These are phyloP conservation scores for Chaetomidium leptoderma DNA, from an alignment of 495 filamentous ascomycete genomes.

Conservation along the genomic window DNA sequence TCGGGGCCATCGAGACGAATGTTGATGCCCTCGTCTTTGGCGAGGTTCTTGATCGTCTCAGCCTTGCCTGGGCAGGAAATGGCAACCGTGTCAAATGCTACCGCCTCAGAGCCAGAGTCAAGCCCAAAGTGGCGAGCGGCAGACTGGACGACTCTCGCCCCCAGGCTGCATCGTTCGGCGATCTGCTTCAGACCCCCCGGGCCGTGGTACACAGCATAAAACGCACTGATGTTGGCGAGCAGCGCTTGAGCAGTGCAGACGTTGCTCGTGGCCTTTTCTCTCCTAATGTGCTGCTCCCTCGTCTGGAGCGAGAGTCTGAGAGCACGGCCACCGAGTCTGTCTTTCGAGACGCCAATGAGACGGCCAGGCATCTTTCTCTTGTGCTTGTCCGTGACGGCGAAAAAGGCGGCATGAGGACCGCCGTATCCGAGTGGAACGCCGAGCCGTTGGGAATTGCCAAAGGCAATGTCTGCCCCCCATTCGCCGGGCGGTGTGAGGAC, in stretches of 20 bases:
- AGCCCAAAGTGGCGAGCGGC: conserved; percentile 59
- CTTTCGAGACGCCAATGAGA: conserved; percentile 88
- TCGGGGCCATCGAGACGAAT: conserved; percentile 25
- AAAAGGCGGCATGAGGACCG: conserved; percentile 96
- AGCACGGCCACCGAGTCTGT: conserved; percentile 79
- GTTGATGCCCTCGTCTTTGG: conserved; percentile 22
- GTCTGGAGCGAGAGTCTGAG: conserved; percentile 88
- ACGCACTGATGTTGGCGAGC: conserved; percentile 93
- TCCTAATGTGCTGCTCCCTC: conserved; percentile 92
- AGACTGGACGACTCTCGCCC: conserved; percentile 65
- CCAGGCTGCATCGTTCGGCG: conserved; percentile 68
- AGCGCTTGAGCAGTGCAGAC: conserved; percentile 97
- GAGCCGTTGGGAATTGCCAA: conserved; percentile 91
- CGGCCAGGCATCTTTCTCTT: conserved; percentile 96
- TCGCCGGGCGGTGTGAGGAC: conserved; percentile 88
- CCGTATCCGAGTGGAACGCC: conserved; percentile 93
- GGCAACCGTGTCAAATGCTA: conserved; percentile 63
- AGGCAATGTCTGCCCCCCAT: conserved; percentile 95
- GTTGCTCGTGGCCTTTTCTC: conserved; percentile 98
- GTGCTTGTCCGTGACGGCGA: conserved; percentile 85
- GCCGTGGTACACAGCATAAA: conserved; percentile 98
- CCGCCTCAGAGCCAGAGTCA: background rate
- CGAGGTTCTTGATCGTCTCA: conserved; percentile 4
- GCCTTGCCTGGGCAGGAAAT: conserved; percentile 44
- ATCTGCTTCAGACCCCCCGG: conserved; percentile 81